Evolutionary conservation across 768 basidiomycete species (phyloP), one percentile per base, ranked within the genome.

Genomic region (Xerocomellus amylosporus): DNA sequence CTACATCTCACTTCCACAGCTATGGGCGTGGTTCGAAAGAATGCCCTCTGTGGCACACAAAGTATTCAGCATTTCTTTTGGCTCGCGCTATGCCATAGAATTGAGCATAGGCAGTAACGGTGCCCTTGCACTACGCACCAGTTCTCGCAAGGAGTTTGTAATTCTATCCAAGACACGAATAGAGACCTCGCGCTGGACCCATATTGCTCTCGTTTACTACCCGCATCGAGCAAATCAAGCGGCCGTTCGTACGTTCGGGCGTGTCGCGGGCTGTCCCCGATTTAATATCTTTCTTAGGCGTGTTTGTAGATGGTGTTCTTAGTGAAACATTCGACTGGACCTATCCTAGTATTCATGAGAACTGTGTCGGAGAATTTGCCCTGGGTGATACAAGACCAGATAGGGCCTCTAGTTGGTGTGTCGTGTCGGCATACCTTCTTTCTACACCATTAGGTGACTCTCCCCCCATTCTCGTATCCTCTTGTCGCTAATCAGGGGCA

Each of bases 251-350:
- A 68, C 59, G 81, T 71, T 49, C 4, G 28, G 10, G n/a, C 38
- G 15, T 49, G 43, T 38, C 37, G 4, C 22, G 8, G 8, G 5
- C 26, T 14, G 33, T 43, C 12, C 33, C 45, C 24, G 10, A 34
- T 43, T 58, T 57, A 24, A 49, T 20, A 24, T 17, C 49, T 57
- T 22, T 55, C 46, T 45, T 46, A 90, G 89, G 88, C 5, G 60
- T 93, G 0, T 93, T 88, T 60, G 57, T 91, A 10, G 90, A 93
- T 60, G 90, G 91, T 12, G 75, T 78, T 5, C 74, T 89, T 19
- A 77, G 73, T 17, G 88, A 90, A 59, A 75, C 82, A 0, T 53
- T 87, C 8, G 81, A 85, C 47, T 82, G 82, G 77, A 61, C 69
- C 13, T 91, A 89, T 67, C 88, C 90, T 0, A 82, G 75, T 51